A percentile compares a stretch with the other conserved stretches of the same genome.
phyloP scores from a whole-genome alignment of 768 basidiomycete genomes.

The Chlorophyllum brunneum region DNA sequence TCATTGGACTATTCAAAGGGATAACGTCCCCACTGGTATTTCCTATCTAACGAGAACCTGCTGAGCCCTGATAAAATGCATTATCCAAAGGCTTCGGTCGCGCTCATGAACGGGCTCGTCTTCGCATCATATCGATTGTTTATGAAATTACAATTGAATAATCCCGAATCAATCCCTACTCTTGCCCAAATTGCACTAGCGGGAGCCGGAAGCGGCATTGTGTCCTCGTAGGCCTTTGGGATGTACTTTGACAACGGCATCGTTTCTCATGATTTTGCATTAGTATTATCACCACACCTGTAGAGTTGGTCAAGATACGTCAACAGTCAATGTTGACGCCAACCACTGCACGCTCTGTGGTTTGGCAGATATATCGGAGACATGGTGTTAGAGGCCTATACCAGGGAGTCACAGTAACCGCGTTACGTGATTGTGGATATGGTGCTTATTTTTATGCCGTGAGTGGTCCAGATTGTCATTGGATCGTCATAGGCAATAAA shows the following conservation, averaged over 20 bases:
- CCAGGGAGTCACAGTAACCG: constrained; percentile 71
- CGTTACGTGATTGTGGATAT: constrained; percentile 75
- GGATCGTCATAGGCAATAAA: neutral
- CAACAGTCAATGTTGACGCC: constrained; percentile 57
- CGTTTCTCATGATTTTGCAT: neutral
- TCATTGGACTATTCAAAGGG: constrained; percentile 71
- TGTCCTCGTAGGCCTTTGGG: constrained; percentile 59
- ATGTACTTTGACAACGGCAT: neutral
- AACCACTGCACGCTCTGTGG: constrained; percentile 50
- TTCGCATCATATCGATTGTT: constrained; percentile 84
- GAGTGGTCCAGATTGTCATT: constrained; percentile 22
- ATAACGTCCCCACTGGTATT: constrained; percentile 74
- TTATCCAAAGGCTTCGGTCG: constrained; percentile 52
- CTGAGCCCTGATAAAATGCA: neutral
- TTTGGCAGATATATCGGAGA: constrained; percentile 47
- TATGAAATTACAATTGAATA: constrained; percentile 59
- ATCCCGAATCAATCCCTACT: constrained; percentile 47
- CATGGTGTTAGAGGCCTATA: constrained; percentile 68
- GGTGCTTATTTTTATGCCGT: constrained; percentile 84
- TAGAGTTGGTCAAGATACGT: constrained; percentile 85
- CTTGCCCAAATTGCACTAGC: constrained; percentile 73
- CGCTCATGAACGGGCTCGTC: constrained; percentile 80
- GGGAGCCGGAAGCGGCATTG: constrained; percentile 75
- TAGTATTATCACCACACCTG: constrained; percentile 77
- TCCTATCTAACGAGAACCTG: neutral